These are phyloP conservation scores for Aspergillus bombycis DNA, from an alignment of 2,329 filamentous ascomycete species.

Conservation along the genomic window DNA sequence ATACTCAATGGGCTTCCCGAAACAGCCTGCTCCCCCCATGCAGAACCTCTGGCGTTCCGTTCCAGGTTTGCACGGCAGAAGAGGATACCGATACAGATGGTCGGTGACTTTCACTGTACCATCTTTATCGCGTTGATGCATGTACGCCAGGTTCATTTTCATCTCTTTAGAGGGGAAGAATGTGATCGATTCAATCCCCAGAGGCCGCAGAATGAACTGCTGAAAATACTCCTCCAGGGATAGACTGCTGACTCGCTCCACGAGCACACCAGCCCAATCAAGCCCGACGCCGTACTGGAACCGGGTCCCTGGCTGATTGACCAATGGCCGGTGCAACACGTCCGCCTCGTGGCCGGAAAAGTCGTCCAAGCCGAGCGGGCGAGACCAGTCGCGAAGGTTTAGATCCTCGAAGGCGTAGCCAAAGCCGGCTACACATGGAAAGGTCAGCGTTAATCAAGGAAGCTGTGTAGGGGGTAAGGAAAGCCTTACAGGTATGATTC, in stretches of 20 bases:
- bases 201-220: constrained; percentile 51
- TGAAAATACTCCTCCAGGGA: constrained; percentile 55
- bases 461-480: not conserved
- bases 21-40: constrained; percentile 66
- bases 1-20: constrained; percentile 63
- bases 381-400: constrained; percentile 50
- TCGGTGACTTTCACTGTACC: not conserved
- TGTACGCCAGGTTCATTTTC: not conserved
- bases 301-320: constrained; percentile 65
- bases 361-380: constrained; percentile 60
- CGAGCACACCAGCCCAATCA: constrained; percentile 58
- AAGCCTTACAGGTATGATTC: constrained; percentile 46
- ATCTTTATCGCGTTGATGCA: constrained; percentile 4
- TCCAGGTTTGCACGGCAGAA: constrained; percentile 29
- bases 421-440: constrained; percentile 53
- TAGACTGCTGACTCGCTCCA: constrained; percentile 51
- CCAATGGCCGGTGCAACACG: constrained; percentile 53
- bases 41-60: constrained; percentile 53
- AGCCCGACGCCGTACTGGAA: constrained; percentile 63
- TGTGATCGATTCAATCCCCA: constrained; percentile 39
- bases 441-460: not conserved
- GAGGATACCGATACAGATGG: constrained; percentile 1
- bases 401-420: constrained; percentile 61
- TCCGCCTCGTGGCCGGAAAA: constrained; percentile 59
- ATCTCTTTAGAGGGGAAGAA: not conserved